Conservation (phyloP, 2,329 filamentous ascomycete species). For the Verticillium nonalfalfae region DNA sequence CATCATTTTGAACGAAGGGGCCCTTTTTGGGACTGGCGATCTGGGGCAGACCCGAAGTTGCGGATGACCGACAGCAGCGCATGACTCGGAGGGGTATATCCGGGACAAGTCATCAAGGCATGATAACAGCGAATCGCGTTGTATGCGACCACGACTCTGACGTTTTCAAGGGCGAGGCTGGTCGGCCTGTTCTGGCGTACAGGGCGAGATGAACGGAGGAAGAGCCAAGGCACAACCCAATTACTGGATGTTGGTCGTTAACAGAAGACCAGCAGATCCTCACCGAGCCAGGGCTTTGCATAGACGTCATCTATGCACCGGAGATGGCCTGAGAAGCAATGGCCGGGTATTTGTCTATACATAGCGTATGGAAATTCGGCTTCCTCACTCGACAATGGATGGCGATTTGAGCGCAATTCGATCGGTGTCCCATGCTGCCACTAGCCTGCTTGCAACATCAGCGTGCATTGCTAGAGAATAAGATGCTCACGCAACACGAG, state of each 20-base stretch:
- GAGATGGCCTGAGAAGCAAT: background rate
- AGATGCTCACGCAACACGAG: background rate
- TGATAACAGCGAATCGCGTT: background rate
- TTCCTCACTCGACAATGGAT: background rate
- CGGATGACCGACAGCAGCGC: background rate
- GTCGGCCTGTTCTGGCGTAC: background rate
- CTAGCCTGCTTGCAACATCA: background rate
- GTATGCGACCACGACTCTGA: background rate
- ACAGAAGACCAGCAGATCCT: background rate
- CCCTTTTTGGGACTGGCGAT: background rate
- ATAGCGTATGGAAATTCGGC: background rate
- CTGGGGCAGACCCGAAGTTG: background rate
- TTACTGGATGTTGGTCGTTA: no score
- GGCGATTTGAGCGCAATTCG: background rate
- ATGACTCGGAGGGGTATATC: background rate
- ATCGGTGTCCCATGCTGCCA: background rate
- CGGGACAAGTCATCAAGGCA: background rate
- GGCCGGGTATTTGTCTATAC: background rate
- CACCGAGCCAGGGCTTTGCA: background rate
- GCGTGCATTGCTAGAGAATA: background rate
- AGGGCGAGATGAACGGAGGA: background rate
- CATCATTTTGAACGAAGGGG: background rate
- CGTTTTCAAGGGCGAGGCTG: background rate
- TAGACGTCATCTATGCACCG: background rate
- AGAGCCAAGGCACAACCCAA: background rate